Evolutionary conservation across 2,329 filamentous ascomycete species (phyloP).

Genomic region (Calonectria montana): DNA sequence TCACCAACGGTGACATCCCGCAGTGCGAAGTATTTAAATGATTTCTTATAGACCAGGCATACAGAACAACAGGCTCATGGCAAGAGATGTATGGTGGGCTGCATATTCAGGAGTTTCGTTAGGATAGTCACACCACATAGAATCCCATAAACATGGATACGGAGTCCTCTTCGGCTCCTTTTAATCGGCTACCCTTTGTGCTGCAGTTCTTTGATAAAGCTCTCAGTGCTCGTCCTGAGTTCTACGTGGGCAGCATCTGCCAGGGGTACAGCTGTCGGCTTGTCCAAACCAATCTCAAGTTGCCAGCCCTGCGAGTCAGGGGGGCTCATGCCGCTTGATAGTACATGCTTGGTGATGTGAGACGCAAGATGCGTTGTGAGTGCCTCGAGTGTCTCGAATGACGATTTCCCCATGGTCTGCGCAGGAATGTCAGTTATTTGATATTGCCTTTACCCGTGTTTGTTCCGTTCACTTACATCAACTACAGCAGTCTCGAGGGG

Average conservation of each 20-base stretch:
- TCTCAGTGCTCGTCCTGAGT: slow-evolving; percentile 44
- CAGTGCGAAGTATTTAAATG: slow-evolving; percentile 59
- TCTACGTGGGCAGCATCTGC: slow-evolving; percentile 79
- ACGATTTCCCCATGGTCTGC: slow-evolving; percentile 66
- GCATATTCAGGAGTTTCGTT: not conserved
- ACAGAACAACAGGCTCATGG: not conserved
- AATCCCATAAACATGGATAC: not conserved
- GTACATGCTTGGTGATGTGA: slow-evolving; percentile 58
- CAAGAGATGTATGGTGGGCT: not conserved
- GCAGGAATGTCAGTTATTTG: not conserved
- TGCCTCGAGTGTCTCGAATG: slow-evolving; percentile 73
- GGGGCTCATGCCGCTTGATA: not conserved
- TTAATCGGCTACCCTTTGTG: not conserved
- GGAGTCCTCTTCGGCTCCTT: not conserved
- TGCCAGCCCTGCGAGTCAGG: slow-evolving; percentile 49
- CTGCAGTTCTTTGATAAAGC: not conserved
- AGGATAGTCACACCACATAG: not conserved
- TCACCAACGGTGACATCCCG: slow-evolving; percentile 81
- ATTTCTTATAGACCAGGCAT: slow-evolving; percentile 1
- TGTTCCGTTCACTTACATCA: slow-evolving; percentile 59
- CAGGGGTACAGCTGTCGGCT: slow-evolving; percentile 78
- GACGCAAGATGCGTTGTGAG: slow-evolving; percentile 62
- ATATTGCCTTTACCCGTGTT: not conserved
- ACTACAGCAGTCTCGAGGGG: slow-evolving; percentile 70
- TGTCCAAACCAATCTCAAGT: slow-evolving; percentile 73